phyloP scores from a whole-genome alignment of 495 filamentous ascomycete genomes.

The Aspergillus coremiiformis region DNA sequence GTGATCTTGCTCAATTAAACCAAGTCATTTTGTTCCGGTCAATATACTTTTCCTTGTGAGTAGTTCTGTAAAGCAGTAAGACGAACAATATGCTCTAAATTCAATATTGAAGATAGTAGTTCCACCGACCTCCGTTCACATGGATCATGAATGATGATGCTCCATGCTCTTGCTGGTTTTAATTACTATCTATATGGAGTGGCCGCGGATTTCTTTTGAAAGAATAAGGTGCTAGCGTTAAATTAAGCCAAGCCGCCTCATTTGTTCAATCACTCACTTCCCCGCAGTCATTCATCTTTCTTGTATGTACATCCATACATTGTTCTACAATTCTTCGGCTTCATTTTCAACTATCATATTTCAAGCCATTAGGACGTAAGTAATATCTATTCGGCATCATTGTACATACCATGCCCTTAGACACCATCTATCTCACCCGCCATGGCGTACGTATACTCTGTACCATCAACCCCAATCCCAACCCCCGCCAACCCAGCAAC shows the following conservation, averaged over 20 bases:
- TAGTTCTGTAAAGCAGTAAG: too few relatives aligned
- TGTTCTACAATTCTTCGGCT: neutral
- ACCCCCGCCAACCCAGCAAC: constrained; percentile 11
- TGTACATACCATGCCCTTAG: constrained; percentile 47
- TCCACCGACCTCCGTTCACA: too few relatives aligned
- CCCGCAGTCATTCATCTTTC: constrained; percentile 4
- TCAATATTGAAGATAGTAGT: too few relatives aligned
- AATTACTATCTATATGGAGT: too few relatives aligned
- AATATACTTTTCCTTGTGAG: neutral
- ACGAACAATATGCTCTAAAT: too few relatives aligned
- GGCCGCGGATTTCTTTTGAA: too few relatives aligned
- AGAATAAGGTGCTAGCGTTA: neutral
- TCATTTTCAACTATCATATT: neutral
- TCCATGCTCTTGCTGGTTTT: too few relatives aligned
- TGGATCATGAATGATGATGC: too few relatives aligned
- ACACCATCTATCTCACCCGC: constrained; percentile 77
- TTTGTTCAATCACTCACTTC: neutral
- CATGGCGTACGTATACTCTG: constrained; percentile 68
- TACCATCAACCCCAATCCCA: neutral
- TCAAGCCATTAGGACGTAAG: neutral
- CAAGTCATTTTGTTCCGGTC: constrained; percentile 3
- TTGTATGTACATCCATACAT: neutral
- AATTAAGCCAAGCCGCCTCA: neutral
- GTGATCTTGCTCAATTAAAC: constrained; percentile 13
- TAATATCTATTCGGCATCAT: neutral